These are phyloP conservation scores for Cyclotella kingstonii DNA, from an alignment of 108 stramenopile genomes.

Conservation along the genomic window DNA sequence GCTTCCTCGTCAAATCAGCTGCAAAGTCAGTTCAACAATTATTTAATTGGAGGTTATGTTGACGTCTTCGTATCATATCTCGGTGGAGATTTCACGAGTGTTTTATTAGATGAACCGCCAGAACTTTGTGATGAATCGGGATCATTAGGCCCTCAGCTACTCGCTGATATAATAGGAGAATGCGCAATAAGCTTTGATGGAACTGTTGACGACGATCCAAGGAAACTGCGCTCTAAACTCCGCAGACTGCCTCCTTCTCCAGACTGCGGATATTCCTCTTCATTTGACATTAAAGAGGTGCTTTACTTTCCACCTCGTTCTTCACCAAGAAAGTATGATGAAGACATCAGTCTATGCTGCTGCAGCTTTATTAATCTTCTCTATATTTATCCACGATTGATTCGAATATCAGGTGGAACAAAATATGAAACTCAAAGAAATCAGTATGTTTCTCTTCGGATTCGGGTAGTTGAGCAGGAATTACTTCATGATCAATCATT, in stretches of 20 bases:
- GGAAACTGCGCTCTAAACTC: constrained; percentile 58
- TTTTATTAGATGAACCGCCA: constrained; percentile 56
- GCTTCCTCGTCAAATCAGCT: neutral
- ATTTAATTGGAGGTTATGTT: constrained; percentile 1
- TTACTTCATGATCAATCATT: constrained; percentile 34
- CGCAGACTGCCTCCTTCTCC: constrained; percentile 61
- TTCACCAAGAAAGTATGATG: constrained; percentile 46
- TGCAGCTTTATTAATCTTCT: constrained; percentile 65
- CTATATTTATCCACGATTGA: constrained; percentile 73
- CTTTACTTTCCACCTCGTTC: constrained; percentile 65
- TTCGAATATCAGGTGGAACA: constrained; percentile 10
- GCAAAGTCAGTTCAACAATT: neutral
- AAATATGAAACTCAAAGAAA: constrained; percentile 3
- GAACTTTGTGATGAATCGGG: constrained; percentile 12
- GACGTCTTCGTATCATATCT: constrained; percentile 62
- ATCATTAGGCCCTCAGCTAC: constrained; percentile 42
- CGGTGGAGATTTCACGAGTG: constrained; percentile 65
- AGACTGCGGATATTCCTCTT: constrained; percentile 58
- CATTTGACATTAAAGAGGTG: constrained; percentile 75
- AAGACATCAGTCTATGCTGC: constrained; percentile 44
- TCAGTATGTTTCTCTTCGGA: constrained; percentile 48
- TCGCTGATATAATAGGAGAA: constrained; percentile 76
- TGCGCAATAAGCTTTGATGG: constrained; percentile 63
- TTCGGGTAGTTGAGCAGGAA: constrained; percentile 51
- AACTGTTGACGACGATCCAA: constrained; percentile 13